phyloP scores from a whole-genome alignment of 2,329 filamentous ascomycete species.

The Monilinia aucupariae region DNA sequence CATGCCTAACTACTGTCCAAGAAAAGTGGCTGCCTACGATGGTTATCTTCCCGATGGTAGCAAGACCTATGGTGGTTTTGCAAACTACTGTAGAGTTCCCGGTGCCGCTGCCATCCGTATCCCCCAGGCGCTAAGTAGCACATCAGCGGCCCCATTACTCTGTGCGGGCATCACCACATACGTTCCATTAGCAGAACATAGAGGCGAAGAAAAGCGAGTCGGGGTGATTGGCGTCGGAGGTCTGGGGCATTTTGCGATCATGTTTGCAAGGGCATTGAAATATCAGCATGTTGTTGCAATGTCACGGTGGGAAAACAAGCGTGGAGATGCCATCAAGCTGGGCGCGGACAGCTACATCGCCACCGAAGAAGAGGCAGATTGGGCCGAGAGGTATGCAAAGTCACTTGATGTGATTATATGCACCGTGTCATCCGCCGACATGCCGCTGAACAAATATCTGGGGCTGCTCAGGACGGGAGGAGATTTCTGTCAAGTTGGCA shows the following conservation, averaged over 20 bases:
- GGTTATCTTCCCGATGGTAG: constrained; percentile 1
- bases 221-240: constrained; percentile 63
- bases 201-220: constrained; percentile 65
- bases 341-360: constrained; percentile 55
- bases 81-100: constrained; percentile 48
- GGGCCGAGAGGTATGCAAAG: constrained; percentile 49
- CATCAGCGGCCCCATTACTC: constrained; percentile 60
- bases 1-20: constrained; percentile 13
- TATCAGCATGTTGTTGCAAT: constrained; percentile 61
- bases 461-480: constrained; percentile 53
- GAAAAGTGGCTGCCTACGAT: constrained; percentile 10
- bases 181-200: constrained; percentile 60
- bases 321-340: constrained; percentile 53
- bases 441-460: constrained; percentile 60
- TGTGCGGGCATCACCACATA: constrained; percentile 74
- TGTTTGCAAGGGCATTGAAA: constrained; percentile 65
- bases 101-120: constrained; percentile 56
- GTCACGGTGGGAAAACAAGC: constrained; percentile 55
- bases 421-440: constrained; percentile 51
- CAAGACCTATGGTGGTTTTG: constrained; percentile 20
- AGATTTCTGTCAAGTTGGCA: constrained; percentile 59
- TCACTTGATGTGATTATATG: constrained; percentile 55
- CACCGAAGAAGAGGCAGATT: constrained; percentile 50
- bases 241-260: constrained; percentile 65
- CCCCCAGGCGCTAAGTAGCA: constrained; percentile 45